Conservation (phyloP, 176 grass and related monocot species). For the Carex cristatella region DNA sequence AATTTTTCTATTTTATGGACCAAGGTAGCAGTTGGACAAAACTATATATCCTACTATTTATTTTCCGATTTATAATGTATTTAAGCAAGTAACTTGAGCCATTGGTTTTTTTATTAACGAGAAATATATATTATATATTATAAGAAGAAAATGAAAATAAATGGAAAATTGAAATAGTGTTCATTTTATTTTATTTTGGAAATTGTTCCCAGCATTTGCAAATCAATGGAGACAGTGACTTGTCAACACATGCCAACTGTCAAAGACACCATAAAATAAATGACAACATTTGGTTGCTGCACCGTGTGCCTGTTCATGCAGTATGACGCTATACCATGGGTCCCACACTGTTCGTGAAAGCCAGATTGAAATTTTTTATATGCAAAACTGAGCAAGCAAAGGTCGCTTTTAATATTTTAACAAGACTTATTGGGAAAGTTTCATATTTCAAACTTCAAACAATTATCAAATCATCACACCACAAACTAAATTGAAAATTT, state of each 20-base stretch:
- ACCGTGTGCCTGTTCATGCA: neutral
- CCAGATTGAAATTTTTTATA: neutral
- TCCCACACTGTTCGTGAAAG: neutral
- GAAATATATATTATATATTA: neutral
- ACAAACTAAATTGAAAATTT: neutral
- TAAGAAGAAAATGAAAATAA: neutral
- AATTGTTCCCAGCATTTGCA: slow-evolving; percentile 18
- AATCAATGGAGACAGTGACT: neutral
- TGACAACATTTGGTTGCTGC: neutral
- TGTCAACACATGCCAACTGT: neutral
- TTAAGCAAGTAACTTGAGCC: neutral
- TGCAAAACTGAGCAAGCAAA: neutral
- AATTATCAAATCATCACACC: neutral
- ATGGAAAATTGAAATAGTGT: neutral
- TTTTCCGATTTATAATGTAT: too few species aligned
- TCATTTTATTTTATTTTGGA: neutral
- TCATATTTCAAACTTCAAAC: neutral
- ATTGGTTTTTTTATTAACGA: neutral
- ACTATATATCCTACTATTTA: too few species aligned
- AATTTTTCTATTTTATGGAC: neutral
- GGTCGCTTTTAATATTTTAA: neutral
- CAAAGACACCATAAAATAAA: neutral
- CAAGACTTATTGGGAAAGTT: neutral
- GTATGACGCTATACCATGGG: neutral
- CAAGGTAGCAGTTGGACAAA: neutral